These are phyloP conservation scores for Colletotrichum sidae DNA, from an alignment of 2,329 filamentous ascomycete genomes.

Conservation along the genomic window DNA sequence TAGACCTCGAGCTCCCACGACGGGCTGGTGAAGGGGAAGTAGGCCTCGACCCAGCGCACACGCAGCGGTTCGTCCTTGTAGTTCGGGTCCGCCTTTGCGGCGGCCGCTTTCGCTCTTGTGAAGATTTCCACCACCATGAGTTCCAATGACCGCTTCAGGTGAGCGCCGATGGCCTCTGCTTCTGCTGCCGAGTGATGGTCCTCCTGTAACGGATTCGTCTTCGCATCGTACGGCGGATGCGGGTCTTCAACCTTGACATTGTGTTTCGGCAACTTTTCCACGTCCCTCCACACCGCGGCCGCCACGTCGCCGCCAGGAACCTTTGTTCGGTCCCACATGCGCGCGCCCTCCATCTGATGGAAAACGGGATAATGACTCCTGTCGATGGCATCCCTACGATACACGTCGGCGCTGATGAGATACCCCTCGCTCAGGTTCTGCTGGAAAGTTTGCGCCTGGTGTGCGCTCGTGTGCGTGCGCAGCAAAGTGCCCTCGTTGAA, in stretches of 20 bases:
- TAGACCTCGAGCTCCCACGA: slow-evolving; percentile 97
- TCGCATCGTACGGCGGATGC: slow-evolving; percentile 80
- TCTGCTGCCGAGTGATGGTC: slow-evolving; percentile 79
- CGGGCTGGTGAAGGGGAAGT: slow-evolving; percentile 96
- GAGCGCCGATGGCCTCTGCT: slow-evolving; percentile 83
- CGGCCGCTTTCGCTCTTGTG: slow-evolving; percentile 77
- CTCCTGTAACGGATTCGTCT: slow-evolving; percentile 85
- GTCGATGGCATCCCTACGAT: slow-evolving; percentile 94
- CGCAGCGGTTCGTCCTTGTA: slow-evolving; percentile 77
- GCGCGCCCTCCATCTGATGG: slow-evolving; percentile 97
- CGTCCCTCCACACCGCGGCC: slow-evolving; percentile 75
- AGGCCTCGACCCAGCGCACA: slow-evolving; percentile 95
- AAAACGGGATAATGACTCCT: slow-evolving; percentile 96
- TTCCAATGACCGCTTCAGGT: slow-evolving; percentile 91
- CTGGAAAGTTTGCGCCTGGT: slow-evolving; percentile 86
- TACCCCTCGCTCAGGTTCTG: slow-evolving; percentile 81
- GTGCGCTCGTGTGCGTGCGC: slow-evolving; percentile 93
- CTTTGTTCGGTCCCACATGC: slow-evolving; percentile 82
- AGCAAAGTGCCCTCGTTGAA: slow-evolving; percentile 86
- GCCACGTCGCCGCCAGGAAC: slow-evolving; percentile 69
- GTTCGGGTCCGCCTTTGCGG: slow-evolving; percentile 61
- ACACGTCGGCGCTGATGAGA: slow-evolving; percentile 93
- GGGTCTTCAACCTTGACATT: slow-evolving; percentile 84
- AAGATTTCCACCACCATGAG: slow-evolving; percentile 92
- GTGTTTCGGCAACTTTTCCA: slow-evolving; percentile 79